Evolutionary conservation across 495 filamentous ascomycete species (phyloP).

Genomic region (Cudoniella acicularis): DNA sequence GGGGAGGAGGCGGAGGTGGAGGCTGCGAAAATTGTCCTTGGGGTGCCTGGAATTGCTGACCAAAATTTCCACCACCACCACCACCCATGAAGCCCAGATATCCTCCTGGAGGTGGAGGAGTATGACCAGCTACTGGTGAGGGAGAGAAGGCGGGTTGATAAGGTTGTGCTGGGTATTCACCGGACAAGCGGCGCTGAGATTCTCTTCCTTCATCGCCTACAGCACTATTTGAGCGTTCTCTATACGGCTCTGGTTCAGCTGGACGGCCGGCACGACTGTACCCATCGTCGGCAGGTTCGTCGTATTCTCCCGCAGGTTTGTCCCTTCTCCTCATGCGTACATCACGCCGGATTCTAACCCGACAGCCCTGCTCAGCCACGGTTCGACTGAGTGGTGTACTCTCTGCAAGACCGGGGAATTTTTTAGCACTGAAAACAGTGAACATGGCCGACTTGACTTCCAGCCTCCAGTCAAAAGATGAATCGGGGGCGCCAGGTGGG

Average conservation of each 20-base stretch:
- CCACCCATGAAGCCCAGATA: neutral
- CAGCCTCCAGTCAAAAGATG: conserved; percentile 47
- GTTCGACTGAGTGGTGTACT: conserved; percentile 85
- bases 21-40: conserved; percentile 44
- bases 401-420: conserved; percentile 92
- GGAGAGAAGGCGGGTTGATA: neutral
- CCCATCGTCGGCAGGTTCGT: conserved; percentile 29
- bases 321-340: conserved; percentile 90
- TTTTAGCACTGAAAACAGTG: conserved; percentile 93
- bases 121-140: neutral
- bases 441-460: conserved; percentile 89
- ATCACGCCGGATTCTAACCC: conserved; percentile 93
- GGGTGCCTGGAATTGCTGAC: neutral
- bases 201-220: neutral
- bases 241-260: conserved; percentile 2
- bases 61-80: neutral
- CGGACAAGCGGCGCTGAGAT: conserved; percentile 2
- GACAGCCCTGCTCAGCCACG: conserved; percentile 95
- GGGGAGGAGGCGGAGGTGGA: conserved; percentile 35
- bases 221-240: conserved; percentile 14
- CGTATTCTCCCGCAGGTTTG: conserved; percentile 40
- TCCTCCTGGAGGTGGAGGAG: neutral
- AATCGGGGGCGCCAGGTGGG: neutral
- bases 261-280: conserved; percentile 10
- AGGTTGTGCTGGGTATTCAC: conserved; percentile 1